Conservation (phyloP, 2,329 filamentous ascomycete genomes). For the Xylaria sp. region DNA sequence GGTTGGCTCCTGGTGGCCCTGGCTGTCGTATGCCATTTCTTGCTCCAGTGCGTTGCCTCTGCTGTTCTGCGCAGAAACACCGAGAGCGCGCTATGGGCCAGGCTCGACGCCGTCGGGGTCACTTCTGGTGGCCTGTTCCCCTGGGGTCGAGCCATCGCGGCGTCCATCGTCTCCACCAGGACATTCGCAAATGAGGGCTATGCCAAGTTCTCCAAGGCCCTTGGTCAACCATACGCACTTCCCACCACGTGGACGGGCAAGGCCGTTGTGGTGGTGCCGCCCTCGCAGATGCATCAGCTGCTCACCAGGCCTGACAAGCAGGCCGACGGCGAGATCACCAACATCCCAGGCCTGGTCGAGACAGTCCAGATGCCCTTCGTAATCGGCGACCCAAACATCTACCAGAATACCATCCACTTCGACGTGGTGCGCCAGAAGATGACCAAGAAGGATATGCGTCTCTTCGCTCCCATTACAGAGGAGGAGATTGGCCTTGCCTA, state of each 20-base stretch:
- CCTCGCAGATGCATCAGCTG: not conserved
- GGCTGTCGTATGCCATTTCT: no score
- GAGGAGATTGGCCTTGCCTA: not conserved
- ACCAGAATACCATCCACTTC: conserved; percentile 3
- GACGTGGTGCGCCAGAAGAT: not conserved
- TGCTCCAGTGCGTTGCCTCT: no score
- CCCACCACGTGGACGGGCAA: not conserved
- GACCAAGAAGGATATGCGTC: not conserved
- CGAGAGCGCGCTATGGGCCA: not conserved
- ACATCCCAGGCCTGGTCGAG: not conserved
- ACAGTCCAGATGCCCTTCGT: conserved; percentile 3
- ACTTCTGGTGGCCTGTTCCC: not conserved
- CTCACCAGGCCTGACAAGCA: not conserved
- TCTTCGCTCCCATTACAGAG: not conserved
- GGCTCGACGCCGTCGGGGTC: conserved; percentile 2
- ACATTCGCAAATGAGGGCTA: not conserved
- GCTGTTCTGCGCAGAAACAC: no score
- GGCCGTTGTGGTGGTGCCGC: not conserved
- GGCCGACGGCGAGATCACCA: not conserved
- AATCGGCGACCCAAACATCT: not conserved
- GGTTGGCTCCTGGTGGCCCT: no score
- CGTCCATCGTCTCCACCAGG: not conserved
- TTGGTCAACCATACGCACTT: not conserved
- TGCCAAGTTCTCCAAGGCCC: not conserved
- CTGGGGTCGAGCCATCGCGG: not conserved